Conservation (phyloP, 805 yeast species). For the Cyberlindnera euphorbiiphila region DNA sequence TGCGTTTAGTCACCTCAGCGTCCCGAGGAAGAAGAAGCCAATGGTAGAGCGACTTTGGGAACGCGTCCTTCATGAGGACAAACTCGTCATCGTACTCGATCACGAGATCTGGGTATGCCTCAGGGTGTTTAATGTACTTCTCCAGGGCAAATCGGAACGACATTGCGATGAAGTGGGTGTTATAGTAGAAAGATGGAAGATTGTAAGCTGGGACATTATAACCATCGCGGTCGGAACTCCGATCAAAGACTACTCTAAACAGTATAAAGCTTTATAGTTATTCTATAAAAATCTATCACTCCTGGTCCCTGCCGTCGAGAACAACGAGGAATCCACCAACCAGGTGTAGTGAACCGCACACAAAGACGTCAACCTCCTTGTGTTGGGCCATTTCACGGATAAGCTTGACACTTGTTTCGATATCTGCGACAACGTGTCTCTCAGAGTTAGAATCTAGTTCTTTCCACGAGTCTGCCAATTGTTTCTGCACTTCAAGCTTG, state of each 20-base stretch:
- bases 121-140: constrained; percentile 46
- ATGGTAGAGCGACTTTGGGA: constrained; percentile 62
- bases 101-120: constrained; percentile 33
- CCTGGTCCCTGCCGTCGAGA: constrained; percentile 42
- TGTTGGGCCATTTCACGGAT: constrained; percentile 32
- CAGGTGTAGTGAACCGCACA: constrained; percentile 88
- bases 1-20: constrained; percentile 34
- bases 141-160: constrained; percentile 45
- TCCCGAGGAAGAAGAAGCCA: constrained; percentile 57
- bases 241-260: no score
- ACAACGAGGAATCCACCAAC: constrained; percentile 94
- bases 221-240: no score
- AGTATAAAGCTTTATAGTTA: background rate
- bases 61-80: constrained; percentile 55
- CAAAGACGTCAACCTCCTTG: constrained; percentile 64
- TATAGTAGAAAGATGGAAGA: no score
- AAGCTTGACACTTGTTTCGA: constrained; percentile 66
- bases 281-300: background rate
- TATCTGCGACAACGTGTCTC: constrained; percentile 59
- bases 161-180: no score
- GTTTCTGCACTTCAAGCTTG: constrained; percentile 74
- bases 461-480: constrained; percentile 68
- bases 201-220: no score
- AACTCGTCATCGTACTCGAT: constrained; percentile 48
- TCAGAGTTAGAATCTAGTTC: constrained; percentile 42